Conservation (phyloP, 257 asterid species). For the Anisodus tanguticus region DNA sequence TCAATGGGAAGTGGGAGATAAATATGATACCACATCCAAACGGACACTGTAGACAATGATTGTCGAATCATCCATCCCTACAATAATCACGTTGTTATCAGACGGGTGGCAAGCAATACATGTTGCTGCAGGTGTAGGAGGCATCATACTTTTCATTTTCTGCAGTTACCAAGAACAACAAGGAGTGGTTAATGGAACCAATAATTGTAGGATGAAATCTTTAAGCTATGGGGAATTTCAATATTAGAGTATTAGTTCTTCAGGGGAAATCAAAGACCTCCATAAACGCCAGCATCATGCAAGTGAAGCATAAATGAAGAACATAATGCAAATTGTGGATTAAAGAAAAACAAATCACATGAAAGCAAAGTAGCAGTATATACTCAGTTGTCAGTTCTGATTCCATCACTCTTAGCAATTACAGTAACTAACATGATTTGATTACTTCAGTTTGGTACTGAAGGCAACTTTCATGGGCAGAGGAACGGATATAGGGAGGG, state of each 20-base stretch:
- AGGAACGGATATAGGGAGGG: background rate
- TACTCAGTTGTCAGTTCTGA: background rate
- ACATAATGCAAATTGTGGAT: background rate
- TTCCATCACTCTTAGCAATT: background rate
- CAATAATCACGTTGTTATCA: conserved; percentile 68
- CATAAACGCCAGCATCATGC: background rate
- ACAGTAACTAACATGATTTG: background rate
- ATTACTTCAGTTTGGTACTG: background rate
- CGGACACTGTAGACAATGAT: conserved; percentile 71
- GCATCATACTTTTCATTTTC: conserved; percentile 58
- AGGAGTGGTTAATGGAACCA: conserved; percentile 16
- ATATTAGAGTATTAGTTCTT: background rate
- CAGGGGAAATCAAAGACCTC: background rate
- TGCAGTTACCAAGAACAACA: conserved; percentile 41
- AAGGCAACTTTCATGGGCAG: background rate
- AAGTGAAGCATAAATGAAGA: conserved; percentile 16
- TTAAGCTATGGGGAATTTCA: background rate
- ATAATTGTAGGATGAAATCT: background rate
- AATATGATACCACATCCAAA: conserved; percentile 46
- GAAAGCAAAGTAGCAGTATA: background rate
- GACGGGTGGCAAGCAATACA: conserved; percentile 71
- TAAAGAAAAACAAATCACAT: background rate
- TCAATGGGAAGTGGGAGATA: background rate
- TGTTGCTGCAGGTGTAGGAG: conserved; percentile 62
- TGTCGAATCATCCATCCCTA: conserved; percentile 72